Base-by-base conservation (phyloP, 2,329 filamentous ascomycete genomes). In the Cladosporium sp. region DNA sequence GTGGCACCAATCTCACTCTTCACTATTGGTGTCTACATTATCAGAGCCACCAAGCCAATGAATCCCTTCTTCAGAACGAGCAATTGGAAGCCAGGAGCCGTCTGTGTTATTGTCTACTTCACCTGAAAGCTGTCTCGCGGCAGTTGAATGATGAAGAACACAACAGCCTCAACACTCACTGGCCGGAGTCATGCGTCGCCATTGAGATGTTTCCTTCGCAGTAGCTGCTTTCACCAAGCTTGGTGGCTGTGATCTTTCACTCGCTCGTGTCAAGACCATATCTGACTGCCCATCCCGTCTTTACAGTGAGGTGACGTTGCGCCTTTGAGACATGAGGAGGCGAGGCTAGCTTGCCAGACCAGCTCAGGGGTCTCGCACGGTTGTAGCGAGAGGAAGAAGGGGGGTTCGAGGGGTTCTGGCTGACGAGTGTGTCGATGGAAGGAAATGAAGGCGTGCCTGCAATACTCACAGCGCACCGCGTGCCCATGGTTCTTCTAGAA, bases 301-400 rank as follows among this genome's bases (percentile, higher is more conserved):
- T 23, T 46, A 46, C 40, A 46, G 40, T 46, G 40, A 46, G 40
- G 40, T 46, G 40, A 46, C 40, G 40, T 46, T 46, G 40, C 40
- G 40, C n/a, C 40, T 46, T 21, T 46, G 52, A 55, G 52, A 55
- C 52, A 55, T 55, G 52, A 55, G 26, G 52, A 55, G 31, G 10
- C 52, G 52, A 55, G 29, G 29, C 52, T 55, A 31, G 31, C 16
- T 21, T 55, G 52, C n/a, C 40, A 46, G 40, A 46, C 40, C 6
- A 46, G 40, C 31, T 55, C 52, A 55, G 52, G 52, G 52, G 52
- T 55, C 52, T 55, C 40, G 52, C 52, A 55, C 52, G 28, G 52
- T 29, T 53, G 23, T 11, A 44, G 18, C 18, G 40, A 46, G n/a
- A 46, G 14, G 40, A 46, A 46, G 40, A 26, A 26, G 23, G 23